phyloP scores from a whole-genome alignment of 2,329 filamentous ascomycete genomes.

The Aspergillus ochraceus region DNA sequence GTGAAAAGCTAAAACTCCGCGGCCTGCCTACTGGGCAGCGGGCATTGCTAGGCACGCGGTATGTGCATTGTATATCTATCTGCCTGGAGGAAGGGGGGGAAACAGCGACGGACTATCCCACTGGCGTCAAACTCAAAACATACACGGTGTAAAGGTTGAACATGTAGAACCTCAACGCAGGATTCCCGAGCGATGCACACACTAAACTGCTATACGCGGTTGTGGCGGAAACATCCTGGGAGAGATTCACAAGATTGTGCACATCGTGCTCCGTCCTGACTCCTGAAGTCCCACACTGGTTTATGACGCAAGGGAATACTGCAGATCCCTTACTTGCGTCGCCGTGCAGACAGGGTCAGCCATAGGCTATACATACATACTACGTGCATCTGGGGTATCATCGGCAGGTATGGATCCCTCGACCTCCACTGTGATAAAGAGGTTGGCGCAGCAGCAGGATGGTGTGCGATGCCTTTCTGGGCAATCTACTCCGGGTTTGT shows the following conservation, averaged over 20 bases:
- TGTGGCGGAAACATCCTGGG: conserved; percentile 16
- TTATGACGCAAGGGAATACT: conserved; percentile 17
- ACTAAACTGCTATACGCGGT: conserved; percentile 16
- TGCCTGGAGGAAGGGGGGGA: background rate
- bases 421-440: background rate
- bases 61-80: background rate
- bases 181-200: conserved; percentile 6
- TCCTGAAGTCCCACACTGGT: background rate
- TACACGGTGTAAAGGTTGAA: no score
- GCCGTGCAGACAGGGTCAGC: background rate
- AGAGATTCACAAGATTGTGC: background rate
- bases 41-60: background rate
- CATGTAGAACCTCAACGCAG: background rate
- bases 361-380: background rate
- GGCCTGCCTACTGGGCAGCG: background rate
- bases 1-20: background rate
- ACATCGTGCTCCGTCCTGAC: background rate
- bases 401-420: background rate
- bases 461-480: background rate
- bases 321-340: background rate
- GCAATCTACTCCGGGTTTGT: background rate
- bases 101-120: background rate
- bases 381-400: background rate
- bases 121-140: no score
- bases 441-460: background rate